Conservation (phyloP, 805 yeast genomes). For the Wickerhamomyces tratensis region DNA sequence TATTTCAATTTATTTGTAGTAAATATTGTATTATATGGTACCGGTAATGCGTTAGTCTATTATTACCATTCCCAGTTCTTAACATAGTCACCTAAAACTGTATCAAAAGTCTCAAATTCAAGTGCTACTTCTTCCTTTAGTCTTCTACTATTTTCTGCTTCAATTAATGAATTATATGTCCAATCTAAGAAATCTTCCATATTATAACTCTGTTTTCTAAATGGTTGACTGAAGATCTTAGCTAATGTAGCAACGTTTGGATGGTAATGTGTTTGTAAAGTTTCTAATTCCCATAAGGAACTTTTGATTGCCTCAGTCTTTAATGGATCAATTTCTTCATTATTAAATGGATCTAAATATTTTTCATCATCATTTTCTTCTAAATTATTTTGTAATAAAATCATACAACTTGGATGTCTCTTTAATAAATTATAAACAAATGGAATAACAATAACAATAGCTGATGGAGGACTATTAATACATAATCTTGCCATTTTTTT, state of each 20-base stretch:
- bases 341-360: conserved; percentile 58
- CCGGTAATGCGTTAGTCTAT: background rate
- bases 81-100: conserved; percentile 16
- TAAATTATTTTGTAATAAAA: conserved; percentile 51
- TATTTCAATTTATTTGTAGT: too few species aligned
- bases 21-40: too few species aligned
- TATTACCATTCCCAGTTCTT: conserved; percentile 16
- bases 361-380: conserved; percentile 10
- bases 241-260: conserved; percentile 94
- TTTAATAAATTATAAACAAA: conserved; percentile 82
- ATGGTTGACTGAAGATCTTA: conserved; percentile 80
- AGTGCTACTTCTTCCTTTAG: conserved; percentile 68
- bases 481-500: conserved; percentile 71
- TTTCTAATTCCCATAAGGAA: conserved; percentile 86
- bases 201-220: conserved; percentile 75
- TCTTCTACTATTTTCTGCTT: conserved; percentile 52
- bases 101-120: conserved; percentile 46
- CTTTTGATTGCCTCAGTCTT: conserved; percentile 72
- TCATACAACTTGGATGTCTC: conserved; percentile 92
- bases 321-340: conserved; percentile 61
- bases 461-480: conserved; percentile 76
- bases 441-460: conserved; percentile 82
- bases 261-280: conserved; percentile 78
- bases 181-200: conserved; percentile 94
- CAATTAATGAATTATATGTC: conserved; percentile 60